phyloP scores from a whole-genome alignment of 176 grass and related monocot genomes.

The Tillandsia leiboldiana region DNA sequence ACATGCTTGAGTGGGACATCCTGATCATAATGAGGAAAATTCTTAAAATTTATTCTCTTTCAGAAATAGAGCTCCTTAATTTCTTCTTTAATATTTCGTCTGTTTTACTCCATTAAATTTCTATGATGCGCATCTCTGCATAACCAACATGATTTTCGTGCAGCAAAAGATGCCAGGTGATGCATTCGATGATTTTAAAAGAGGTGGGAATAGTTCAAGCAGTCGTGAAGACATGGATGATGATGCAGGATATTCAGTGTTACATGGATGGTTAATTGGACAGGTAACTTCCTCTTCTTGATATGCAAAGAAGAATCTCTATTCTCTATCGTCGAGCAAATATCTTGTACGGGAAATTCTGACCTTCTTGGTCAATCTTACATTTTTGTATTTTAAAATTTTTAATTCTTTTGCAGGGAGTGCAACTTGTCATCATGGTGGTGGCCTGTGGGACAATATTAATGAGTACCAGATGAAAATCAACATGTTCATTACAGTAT shows the following conservation, averaged over 20 bases:
- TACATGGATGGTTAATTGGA: conserved; percentile 24
- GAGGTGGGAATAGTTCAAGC: conserved; percentile 9
- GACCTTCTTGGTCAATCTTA: not conserved
- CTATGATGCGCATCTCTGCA: not conserved
- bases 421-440: conserved; percentile 23
- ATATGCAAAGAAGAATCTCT: not conserved
- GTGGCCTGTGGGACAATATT: conserved; percentile 29
- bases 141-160: conserved; percentile 3
- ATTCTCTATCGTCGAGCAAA: not conserved
- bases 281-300: conserved; percentile 24
- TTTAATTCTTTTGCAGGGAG: conserved; percentile 12
- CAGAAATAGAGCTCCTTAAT: too few relatives aligned
- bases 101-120: not conserved
- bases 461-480: conserved; percentile 24
- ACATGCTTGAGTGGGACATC: too few relatives aligned
- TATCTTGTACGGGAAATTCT: not conserved
- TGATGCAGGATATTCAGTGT: conserved; percentile 14
- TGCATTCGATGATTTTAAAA: conserved; percentile 7
- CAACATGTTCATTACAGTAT: not conserved
- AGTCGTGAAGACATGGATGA: not conserved
- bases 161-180: conserved; percentile 16
- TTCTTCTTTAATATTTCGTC: too few relatives aligned
- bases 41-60: too few relatives aligned
- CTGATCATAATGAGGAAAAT: too few relatives aligned
- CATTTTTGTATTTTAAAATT: not conserved